These are phyloP conservation scores for Fusarium sarcochroum DNA, from an alignment of 2,329 filamentous ascomycete genomes.

Conservation along the genomic window DNA sequence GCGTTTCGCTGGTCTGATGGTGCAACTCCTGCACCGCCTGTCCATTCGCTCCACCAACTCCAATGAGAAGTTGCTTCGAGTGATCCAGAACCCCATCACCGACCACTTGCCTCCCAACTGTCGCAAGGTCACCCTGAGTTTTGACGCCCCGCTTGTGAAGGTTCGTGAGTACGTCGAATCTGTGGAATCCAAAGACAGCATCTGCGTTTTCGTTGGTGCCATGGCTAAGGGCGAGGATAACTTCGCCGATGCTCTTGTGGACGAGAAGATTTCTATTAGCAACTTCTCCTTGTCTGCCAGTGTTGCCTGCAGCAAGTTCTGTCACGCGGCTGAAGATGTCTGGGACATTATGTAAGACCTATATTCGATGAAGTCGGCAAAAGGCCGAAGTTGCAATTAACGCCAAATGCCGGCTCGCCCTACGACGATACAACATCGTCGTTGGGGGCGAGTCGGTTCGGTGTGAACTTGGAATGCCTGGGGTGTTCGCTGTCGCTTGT, in stretches of 20 bases:
- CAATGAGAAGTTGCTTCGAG: conserved; percentile 96
- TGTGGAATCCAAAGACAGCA: conserved; percentile 86
- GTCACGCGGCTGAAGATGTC: conserved; percentile 95
- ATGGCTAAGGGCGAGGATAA: conserved; percentile 98
- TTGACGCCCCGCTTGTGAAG: conserved; percentile 88
- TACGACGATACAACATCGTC: conserved; percentile 82
- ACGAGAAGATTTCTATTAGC: conserved; percentile 98
- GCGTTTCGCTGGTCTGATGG: conserved; percentile 98
- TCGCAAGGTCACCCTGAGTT: conserved; percentile 96
- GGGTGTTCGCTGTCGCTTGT: conserved; percentile 81
- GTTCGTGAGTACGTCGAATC: conserved; percentile 90
- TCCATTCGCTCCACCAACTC: conserved; percentile 97
- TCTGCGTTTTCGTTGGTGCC: conserved; percentile 97
- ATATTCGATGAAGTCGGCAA: conserved; percentile 19
- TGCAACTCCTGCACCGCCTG: conserved; percentile 94
- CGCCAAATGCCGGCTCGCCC: conserved; percentile 53
- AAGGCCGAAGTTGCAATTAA: conserved; percentile 41
- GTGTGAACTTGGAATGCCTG: conserved; percentile 73
- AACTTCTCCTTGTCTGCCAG: conserved; percentile 98
- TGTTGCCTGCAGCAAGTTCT: conserved; percentile 99
- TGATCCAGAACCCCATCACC: conserved; percentile 98
- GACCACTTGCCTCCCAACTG: conserved; percentile 97
- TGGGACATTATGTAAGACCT: conserved; percentile 87
- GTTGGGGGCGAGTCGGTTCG: conserved; percentile 57
- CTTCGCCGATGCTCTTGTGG: conserved; percentile 94